phyloP scores from a whole-genome alignment of 257 asterid genomes.

The Striga asiatica region DNA sequence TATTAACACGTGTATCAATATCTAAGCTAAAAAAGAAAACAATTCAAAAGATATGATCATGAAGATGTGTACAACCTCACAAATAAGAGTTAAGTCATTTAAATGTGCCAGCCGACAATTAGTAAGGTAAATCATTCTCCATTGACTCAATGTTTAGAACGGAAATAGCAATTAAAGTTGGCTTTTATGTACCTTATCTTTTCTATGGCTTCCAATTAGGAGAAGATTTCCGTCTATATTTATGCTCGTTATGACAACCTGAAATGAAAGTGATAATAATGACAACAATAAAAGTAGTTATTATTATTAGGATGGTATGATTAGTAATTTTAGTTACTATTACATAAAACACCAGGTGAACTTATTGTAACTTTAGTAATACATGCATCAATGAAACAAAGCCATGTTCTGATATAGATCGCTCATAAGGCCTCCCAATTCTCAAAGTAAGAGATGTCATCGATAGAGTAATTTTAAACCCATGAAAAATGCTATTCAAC shows the following conservation, averaged over 20 bases:
- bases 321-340: background rate
- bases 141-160: background rate
- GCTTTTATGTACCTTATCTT: conserved; percentile 52
- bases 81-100: background rate
- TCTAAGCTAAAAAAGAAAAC: background rate
- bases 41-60: background rate
- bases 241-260: conserved; percentile 96
- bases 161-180: conserved; percentile 6
- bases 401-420: background rate
- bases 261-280: conserved; percentile 16
- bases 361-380: background rate
- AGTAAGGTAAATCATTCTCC: background rate
- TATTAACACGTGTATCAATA: background rate
- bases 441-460: background rate
- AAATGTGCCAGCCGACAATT: background rate
- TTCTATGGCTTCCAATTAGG: conserved; percentile 83
- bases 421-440: background rate
- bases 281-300: background rate
- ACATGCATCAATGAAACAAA: background rate
- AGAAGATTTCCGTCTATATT: conserved; percentile 70
- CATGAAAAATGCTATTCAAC: background rate
- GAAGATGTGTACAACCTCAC: conserved; percentile 7
- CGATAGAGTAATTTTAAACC: background rate
- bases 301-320: background rate
- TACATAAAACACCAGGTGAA: background rate